Base-by-base conservation (phyloP, 768 basidiomycete genomes). In the Mycena amicta region DNA sequence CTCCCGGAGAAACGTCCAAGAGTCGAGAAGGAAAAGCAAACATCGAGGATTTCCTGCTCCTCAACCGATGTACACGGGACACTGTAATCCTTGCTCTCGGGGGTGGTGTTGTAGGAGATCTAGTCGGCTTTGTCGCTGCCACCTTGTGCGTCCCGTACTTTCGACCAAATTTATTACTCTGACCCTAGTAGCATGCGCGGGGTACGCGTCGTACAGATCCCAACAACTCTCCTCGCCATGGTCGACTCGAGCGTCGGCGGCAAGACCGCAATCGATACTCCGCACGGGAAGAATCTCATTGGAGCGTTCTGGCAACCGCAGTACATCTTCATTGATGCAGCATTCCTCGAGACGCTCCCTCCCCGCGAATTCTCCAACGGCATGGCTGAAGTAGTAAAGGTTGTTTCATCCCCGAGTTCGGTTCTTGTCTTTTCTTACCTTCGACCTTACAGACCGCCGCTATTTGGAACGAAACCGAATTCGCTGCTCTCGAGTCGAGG, bases 211-310 rank as follows among this genome's bases (percentile, higher is more conserved):
- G 88, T 93, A 22, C 97, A 99, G 76, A 92, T 99, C 55, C 97
- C 97, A 0, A 98, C 97, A 0, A 97, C 95, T 0, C 80, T 99
- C 2, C 83, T 99, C 57, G 94, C 95, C 5, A 99, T 99, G 97
- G 97, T 99, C 23, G 97, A 99, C 74, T 98, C 95, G 0, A 89
- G 93, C 59, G 88, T 99, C 43, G 97, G 97, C 4, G 96, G 97
- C 31, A 99, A 98, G 80, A 99, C 97, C 0, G 96, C 97, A n/a
- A 95, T 98, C 60, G 97, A 99, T 71, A 98, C 96, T 0, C 94
- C 93, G 2, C 92, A 94, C 62, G 97, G 97, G 55, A 99, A 99
- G 78, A 99, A 99, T 74, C 83, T 98, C 64, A 93, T 99, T 64
- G 97, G 97, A 57, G 91, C 96, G 4, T 99, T 98, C 80, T 95